Evolutionary conservation across 192 early-diverging fungal genomes (phyloP).

Genomic region (Thamnidium elegans): DNA sequence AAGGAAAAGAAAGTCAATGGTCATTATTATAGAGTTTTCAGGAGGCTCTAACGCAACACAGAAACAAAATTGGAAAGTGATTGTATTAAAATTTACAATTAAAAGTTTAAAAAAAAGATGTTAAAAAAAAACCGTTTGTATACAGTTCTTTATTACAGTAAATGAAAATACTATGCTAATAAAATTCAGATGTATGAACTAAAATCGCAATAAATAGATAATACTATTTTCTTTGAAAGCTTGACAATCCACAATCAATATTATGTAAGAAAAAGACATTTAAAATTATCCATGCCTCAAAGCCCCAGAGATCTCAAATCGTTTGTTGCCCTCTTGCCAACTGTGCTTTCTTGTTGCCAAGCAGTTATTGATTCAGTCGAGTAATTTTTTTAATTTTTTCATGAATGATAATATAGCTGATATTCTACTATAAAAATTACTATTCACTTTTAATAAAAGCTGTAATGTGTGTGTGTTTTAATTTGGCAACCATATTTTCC

Average conservation of each 20-base stretch:
- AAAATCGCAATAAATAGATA: background rate
- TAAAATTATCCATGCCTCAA: background rate
- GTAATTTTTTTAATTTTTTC: background rate
- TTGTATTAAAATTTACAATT: background rate
- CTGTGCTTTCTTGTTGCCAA: slow-evolving; percentile 9
- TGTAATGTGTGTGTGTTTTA: background rate
- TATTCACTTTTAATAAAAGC: background rate
- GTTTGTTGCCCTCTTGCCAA: background rate
- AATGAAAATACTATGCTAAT: too few relatives aligned
- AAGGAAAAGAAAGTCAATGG: background rate
- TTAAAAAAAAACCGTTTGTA: background rate
- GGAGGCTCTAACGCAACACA: background rate
- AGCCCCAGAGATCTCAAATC: background rate
- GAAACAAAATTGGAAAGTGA: slow-evolving; percentile 1
- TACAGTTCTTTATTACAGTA: background rate
- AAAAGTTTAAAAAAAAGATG: background rate
- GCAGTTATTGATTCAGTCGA: background rate
- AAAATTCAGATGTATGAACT: too few relatives aligned
- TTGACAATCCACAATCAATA: slow-evolving; percentile 2
- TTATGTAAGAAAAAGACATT: slow-evolving; percentile 10
- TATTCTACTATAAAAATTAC: too few relatives aligned
- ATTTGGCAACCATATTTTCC: slow-evolving; percentile 7
- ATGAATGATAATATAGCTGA: background rate
- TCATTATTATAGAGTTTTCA: background rate
- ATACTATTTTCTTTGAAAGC: slow-evolving; percentile 1